phyloP scores from a whole-genome alignment of 2,329 filamentous ascomycete species.

The Xylariaceae sp. region DNA sequence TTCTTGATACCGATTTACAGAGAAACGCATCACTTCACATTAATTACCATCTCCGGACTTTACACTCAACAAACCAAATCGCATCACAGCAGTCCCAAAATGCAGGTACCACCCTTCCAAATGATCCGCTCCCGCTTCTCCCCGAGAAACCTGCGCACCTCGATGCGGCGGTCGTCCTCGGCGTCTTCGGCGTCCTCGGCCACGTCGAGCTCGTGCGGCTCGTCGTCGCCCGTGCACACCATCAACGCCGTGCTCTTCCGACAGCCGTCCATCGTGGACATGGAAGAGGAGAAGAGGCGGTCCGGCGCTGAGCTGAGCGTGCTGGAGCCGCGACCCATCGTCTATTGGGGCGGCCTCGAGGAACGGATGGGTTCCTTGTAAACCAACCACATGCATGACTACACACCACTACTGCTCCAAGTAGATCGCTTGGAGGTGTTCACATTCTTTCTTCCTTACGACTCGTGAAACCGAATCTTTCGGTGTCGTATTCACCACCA shows the following conservation, averaged over 20 bases:
- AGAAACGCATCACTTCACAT: too few relatives aligned
- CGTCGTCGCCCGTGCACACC: constrained; percentile 54
- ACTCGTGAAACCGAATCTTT: neutral
- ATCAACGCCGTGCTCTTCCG: constrained; percentile 66
- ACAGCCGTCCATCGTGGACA: constrained; percentile 63
- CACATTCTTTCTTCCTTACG: neutral
- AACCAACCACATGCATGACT: too few relatives aligned
- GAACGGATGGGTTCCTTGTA: constrained; percentile 60
- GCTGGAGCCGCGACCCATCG: constrained; percentile 67
- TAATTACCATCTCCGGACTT: neutral
- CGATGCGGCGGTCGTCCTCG: constrained; percentile 59
- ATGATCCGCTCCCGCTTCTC: constrained; percentile 59
- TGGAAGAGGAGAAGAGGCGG: constrained; percentile 63
- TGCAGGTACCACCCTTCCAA: constrained; percentile 59
- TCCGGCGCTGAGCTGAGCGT: constrained; percentile 62
- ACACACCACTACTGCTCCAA: too few relatives aligned
- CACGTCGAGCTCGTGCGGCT: constrained; percentile 49
- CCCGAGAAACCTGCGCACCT: constrained; percentile 55
- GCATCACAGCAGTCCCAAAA: constrained; percentile 40
- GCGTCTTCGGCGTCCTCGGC: constrained; percentile 53
- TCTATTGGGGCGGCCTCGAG: constrained; percentile 69
- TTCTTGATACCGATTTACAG: too few relatives aligned
- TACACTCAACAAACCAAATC: constrained; percentile 6
- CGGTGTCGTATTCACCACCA: too few relatives aligned
- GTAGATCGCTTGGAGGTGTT: too few relatives aligned